phyloP scores from a whole-genome alignment of 768 basidiomycete species.

The Mrakia frigida region DNA sequence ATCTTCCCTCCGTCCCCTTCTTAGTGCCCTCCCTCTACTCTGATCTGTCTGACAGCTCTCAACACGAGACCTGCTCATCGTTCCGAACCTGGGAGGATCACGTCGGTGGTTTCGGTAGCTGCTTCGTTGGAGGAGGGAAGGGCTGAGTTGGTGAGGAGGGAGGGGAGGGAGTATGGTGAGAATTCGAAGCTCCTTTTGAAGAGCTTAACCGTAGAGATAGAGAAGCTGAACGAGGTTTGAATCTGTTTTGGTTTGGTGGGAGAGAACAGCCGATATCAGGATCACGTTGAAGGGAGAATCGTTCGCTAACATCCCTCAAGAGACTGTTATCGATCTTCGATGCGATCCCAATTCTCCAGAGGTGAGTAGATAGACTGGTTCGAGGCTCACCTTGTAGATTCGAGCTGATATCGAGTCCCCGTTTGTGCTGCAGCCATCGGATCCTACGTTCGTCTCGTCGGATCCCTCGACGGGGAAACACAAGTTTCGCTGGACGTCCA shows the following conservation, averaged over 20 bases:
- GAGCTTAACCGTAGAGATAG: neutral
- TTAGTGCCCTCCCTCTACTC: neutral
- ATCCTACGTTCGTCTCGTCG: slow-evolving; percentile 6
- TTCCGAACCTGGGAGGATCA: slow-evolving; percentile 5
- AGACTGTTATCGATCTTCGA: neutral
- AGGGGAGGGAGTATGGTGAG: slow-evolving; percentile 13
- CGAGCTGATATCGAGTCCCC: neutral
- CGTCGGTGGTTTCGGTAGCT: neutral
- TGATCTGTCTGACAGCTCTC: slow-evolving; percentile 10
- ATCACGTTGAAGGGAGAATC: slow-evolving; percentile 2
- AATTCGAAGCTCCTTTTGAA: no score
- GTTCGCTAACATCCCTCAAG: neutral
- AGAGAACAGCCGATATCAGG: slow-evolving; percentile 6
- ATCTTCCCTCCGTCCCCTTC: neutral
- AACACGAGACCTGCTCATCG: slow-evolving; percentile 20
- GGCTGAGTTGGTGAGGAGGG: neutral
- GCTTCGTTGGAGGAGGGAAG: neutral
- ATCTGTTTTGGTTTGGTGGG: neutral
- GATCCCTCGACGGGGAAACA: neutral
- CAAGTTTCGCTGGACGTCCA: neutral
- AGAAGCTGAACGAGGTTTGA: neutral
- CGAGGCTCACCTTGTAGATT: no score
- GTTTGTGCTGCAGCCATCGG: neutral
- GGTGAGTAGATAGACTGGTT: neutral
- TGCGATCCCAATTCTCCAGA: slow-evolving; percentile 4